Percentiles rank a stretch among this genome's conserved stretches.
Conservation (phyloP, 2,329 filamentous ascomycete genomes). For the Sclerotinia glacialis region DNA sequence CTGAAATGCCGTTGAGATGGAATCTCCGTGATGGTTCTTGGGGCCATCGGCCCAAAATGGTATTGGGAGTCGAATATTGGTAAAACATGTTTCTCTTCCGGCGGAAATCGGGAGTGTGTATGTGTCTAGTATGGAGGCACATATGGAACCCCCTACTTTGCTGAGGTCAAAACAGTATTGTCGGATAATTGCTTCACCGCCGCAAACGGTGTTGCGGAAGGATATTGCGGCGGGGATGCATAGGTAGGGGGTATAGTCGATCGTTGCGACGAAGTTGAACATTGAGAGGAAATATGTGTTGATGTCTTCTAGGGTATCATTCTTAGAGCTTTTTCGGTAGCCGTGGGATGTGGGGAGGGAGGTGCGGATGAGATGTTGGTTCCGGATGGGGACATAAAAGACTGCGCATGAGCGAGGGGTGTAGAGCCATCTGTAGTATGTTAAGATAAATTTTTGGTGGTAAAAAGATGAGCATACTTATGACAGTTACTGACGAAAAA, state of each 20-base stretch:
- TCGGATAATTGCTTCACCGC: slow-evolving; percentile 68
- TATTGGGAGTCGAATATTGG: slow-evolving; percentile 67
- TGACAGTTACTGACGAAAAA: slow-evolving; percentile 87
- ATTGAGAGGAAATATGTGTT: slow-evolving; percentile 55
- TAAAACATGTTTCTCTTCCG: slow-evolving; percentile 64
- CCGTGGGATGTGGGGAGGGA: slow-evolving; percentile 79
- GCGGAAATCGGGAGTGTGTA: slow-evolving; percentile 67
- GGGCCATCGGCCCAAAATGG: slow-evolving; percentile 42
- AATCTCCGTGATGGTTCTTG: slow-evolving; percentile 29
- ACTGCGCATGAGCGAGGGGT: slow-evolving; percentile 76
- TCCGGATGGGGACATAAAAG: slow-evolving; percentile 74
- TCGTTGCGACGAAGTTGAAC: slow-evolving; percentile 76
- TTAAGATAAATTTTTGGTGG: not conserved
- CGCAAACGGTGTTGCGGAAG: slow-evolving; percentile 66
- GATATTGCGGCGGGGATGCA: slow-evolving; percentile 70
- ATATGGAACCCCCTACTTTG: slow-evolving; percentile 56
- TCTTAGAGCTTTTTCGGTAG: slow-evolving; percentile 48
- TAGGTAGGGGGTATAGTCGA: slow-evolving; percentile 69
- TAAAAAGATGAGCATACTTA: slow-evolving; percentile 63
- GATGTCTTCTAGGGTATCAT: slow-evolving; percentile 41
- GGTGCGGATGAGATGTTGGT: slow-evolving; percentile 72
- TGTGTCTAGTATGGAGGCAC: slow-evolving; percentile 65
- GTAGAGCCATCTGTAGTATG: slow-evolving; percentile 63
- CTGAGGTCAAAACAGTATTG: slow-evolving; percentile 63
- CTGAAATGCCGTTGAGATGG: slow-evolving; percentile 34